phyloP scores from a whole-genome alignment of 208 protist species.

The Acanthamoeba sp. region DNA sequence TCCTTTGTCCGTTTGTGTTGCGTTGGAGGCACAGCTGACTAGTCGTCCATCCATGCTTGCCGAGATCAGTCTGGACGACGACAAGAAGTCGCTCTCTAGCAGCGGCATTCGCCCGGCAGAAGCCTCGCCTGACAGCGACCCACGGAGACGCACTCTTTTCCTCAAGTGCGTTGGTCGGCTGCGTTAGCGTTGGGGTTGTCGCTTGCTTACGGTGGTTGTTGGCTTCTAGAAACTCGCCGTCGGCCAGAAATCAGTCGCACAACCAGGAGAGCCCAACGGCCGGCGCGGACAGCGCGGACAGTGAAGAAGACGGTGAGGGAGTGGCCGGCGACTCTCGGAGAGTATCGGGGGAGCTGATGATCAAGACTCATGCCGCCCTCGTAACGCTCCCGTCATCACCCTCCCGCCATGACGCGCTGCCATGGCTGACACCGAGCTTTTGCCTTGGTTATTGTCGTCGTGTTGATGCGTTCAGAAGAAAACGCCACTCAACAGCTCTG shows the following conservation, averaged over 20 bases:
- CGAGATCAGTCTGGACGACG: neutral
- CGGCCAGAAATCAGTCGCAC: neutral
- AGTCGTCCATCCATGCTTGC: too few relatives aligned
- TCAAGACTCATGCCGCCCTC: neutral
- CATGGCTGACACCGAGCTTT: too few relatives aligned
- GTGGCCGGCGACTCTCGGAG: neutral
- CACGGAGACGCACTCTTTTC: neutral
- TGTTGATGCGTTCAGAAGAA: neutral
- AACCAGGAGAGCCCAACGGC: neutral
- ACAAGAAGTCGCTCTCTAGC: neutral
- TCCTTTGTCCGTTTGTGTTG: too few relatives aligned
- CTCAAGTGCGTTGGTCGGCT: neutral
- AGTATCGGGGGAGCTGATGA: neutral
- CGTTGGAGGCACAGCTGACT: too few relatives aligned
- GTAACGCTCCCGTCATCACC: neutral
- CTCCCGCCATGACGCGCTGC: neutral
- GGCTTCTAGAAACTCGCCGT: neutral
- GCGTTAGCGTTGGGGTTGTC: neutral
- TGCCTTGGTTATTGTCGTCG: neutral
- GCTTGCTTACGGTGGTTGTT: too few relatives aligned
- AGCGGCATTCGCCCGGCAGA: neutral
- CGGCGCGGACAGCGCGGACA: neutral
- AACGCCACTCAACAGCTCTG: neutral
- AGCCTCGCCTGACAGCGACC: neutral
- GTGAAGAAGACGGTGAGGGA: neutral